Percentiles rank a stretch among this genome's conserved stretches.
Conservation (phyloP, 805 yeast genomes). For the Hanseniaspora lachancei region DNA sequence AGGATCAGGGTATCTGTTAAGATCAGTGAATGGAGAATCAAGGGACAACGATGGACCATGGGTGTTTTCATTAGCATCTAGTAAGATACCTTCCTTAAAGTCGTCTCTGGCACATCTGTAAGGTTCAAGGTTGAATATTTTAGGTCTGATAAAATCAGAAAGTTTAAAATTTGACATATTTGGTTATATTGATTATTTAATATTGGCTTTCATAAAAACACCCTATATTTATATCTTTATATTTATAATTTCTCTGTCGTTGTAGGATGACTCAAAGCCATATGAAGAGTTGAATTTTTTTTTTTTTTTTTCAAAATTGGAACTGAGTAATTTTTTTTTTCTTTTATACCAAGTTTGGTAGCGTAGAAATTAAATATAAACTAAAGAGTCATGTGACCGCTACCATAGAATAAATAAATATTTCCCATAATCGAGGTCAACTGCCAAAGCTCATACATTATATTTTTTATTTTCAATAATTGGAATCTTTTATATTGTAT, state of each 20-base stretch:
- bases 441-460: too few species aligned
- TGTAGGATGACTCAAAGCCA: background rate
- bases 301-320: background rate
- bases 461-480: too few species aligned
- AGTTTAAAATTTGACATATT: slow-evolving; percentile 18
- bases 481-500: too few species aligned
- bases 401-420: too few species aligned
- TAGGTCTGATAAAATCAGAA: slow-evolving; percentile 57
- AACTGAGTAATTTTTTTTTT: background rate
- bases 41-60: slow-evolving; percentile 65
- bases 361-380: too few species aligned
- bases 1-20: slow-evolving; percentile 94
- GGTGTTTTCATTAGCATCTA: slow-evolving; percentile 95
- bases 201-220: background rate
- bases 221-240: too few species aligned
- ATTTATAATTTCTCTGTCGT: background rate
- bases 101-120: slow-evolving; percentile 96
- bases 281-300: background rate
- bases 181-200: background rate
- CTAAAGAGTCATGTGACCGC: too few species aligned
- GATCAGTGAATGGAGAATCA: slow-evolving; percentile 39
- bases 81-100: slow-evolving; percentile 69
- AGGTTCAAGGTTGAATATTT: slow-evolving; percentile 70
- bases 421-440: too few species aligned
- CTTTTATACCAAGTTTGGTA: background rate